Evolutionary conservation across 768 basidiomycete genomes (phyloP).

Genomic region (Mycena galericulata): DNA sequence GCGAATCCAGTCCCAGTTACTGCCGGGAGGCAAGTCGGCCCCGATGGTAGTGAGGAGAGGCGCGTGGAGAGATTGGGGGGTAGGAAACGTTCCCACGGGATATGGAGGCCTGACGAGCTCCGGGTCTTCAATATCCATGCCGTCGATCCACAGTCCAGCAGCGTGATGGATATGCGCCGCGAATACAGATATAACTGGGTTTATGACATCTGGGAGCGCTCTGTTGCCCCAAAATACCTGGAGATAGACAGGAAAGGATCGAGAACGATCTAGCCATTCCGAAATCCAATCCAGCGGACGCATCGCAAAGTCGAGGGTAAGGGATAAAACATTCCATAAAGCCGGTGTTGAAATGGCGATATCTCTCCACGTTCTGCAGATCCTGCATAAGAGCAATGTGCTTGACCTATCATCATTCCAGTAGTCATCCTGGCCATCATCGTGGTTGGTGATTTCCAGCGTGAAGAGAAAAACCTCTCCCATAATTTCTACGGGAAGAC

Average conservation of each 20-base stretch:
- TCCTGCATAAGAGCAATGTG: conserved; percentile 19
- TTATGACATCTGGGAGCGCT: not conserved
- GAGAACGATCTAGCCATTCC: conserved; percentile 29
- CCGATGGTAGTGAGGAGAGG: conserved; percentile 13
- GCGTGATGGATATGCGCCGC: conserved; percentile 19
- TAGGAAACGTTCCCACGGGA: conserved; percentile 13
- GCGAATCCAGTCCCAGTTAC: conserved; percentile 25
- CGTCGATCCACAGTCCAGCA: conserved; percentile 17
- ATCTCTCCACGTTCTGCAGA: conserved; percentile 24
- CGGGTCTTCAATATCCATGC: conserved; percentile 14
- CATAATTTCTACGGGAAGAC: conserved; percentile 27
- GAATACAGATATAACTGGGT: conserved; percentile 9
- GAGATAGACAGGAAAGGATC: conserved; percentile 19
- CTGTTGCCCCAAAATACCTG: conserved; percentile 19
- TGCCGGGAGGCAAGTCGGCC: conserved; percentile 17
- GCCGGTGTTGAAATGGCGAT: conserved; percentile 24
- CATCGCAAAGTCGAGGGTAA: not conserved
- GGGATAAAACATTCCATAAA: conserved; percentile 21
- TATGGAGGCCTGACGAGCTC: conserved; percentile 1
- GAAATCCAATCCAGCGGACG: conserved; percentile 25
- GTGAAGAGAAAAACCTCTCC: conserved; percentile 19
- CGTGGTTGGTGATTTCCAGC: not conserved
- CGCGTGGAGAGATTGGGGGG: not conserved
- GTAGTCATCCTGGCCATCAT: not conserved
- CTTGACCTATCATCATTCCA: conserved; percentile 22